A percentile compares a stretch with the other conserved stretches of the same genome.
Conservation (phyloP, 75 land plant genomes). For the Isoetes taiwanensis region DNA sequence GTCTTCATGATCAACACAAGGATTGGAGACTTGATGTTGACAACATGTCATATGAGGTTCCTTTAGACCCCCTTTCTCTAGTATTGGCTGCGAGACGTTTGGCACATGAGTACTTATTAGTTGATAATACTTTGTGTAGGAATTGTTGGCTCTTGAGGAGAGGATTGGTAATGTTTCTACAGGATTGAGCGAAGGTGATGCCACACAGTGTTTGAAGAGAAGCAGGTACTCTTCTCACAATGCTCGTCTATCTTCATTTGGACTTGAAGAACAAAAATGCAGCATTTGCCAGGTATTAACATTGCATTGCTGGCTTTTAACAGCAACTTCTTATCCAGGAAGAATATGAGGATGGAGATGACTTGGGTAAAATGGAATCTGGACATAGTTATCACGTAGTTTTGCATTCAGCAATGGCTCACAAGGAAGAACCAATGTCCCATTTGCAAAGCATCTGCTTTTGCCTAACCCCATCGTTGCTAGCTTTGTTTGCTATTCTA, state of each 20-base stretch:
- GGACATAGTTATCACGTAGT: constrained; percentile 57
- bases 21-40: constrained; percentile 73
- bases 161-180: constrained; percentile 68
- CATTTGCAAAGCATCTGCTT: constrained; percentile 70
- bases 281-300: constrained; percentile 85
- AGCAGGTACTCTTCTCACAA: constrained; percentile 11
- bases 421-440: constrained; percentile 88
- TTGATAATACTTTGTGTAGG: constrained; percentile 54
- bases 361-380: constrained; percentile 57
- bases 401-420: constrained; percentile 76
- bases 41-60: constrained; percentile 88
- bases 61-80: neutral
- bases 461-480: no score
- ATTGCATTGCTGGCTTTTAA: no score
- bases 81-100: no score
- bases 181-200: constrained; percentile 46
- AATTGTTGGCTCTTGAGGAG: constrained; percentile 63
- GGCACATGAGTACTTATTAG: no score
- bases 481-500: no score
- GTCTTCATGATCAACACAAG: constrained; percentile 39
- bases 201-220: constrained; percentile 28
- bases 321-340: no score
- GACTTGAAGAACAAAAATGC: constrained; percentile 42
- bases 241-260: constrained; percentile 1
- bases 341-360: constrained; percentile 60